Evolutionary conservation across 2,329 filamentous ascomycete species (phyloP), one percentile per base, ranked within the genome.

Genomic region (Neoarthrinium moseri): DNA sequence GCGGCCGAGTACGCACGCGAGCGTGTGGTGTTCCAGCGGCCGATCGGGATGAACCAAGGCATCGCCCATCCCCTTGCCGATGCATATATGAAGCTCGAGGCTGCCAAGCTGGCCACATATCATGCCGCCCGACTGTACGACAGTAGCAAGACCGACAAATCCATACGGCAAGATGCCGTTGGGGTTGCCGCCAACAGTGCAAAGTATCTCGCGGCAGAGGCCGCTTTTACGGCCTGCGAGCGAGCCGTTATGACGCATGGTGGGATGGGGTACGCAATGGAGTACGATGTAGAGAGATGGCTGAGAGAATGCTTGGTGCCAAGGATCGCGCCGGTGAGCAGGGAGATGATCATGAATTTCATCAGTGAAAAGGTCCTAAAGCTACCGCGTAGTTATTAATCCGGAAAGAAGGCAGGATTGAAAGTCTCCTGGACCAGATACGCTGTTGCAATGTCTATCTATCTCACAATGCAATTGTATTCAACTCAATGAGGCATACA

Each of bases 291-390:
- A 10, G 82, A 86, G 61, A 68, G 82, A 35, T 86, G 80, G 65
- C 70, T 86, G 47, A 66, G 83, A n/a, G 83, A 86, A 59, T 80
- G 79, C 43, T 70, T 85, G 47, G 78, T 86, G 30, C 82, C 83
- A 3, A 65, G 83, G 8, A 81, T 87, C 43, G 81, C 83, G 8
- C 83, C 82, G 0, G 75, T 86, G 0, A 83, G 78, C 46, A 64
- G 82, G 51, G 86, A 89, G 68, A 89, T 89, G 86, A 87, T 89
- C 43, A 68, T 87, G 70, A 89, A 89, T 53, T 89, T 83, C 60
- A 77, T 89, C 11, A 74, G 77, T 3, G 85, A 89, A 61, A 87
- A 80, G 66, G 84, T 80, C 0, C 63, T 89, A n/a, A 67, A 74
- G 4, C 56, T 89, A 21, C 86, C 86, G 1, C 71, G 81, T 48